Conservation (phyloP, 768 basidiomycete species). For the Terana coerulea region DNA sequence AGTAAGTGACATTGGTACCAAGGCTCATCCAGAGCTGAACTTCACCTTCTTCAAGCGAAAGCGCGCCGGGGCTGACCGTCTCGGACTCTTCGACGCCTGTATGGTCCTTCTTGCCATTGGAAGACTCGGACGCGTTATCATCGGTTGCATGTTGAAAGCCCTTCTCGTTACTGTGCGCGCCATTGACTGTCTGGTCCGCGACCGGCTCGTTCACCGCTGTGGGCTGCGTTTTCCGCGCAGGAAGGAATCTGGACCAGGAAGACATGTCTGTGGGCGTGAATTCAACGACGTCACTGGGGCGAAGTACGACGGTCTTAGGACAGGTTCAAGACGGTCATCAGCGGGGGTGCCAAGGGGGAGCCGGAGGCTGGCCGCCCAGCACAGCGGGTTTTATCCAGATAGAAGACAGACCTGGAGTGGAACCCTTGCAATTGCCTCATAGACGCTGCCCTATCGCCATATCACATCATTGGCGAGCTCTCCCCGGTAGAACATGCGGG, state of each 20-base stretch:
- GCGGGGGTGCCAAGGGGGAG: no score
- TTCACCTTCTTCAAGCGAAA: not conserved
- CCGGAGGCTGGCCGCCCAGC: no score
- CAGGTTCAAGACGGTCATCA: not conserved
- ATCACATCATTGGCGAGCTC: not conserved
- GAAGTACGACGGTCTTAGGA: no score
- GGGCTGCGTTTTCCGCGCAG: not conserved
- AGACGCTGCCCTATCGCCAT: not conserved
- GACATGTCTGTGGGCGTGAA: not conserved
- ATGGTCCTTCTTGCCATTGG: not conserved
- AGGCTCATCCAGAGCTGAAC: no score
- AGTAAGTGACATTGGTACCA: no score
- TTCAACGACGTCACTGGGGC: not conserved
- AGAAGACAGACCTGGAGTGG: conserved; percentile 5
- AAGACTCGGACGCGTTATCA: not conserved
- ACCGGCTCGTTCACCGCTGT: not conserved
- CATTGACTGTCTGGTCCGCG: no score
- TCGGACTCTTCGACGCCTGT: not conserved
- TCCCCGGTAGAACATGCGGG: no score
- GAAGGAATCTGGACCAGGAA: not conserved
- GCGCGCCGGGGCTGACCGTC: not conserved
- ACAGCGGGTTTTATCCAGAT: conserved; percentile 4
- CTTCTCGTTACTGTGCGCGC: no score
- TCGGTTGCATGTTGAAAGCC: not conserved
- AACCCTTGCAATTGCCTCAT: not conserved